Base-by-base conservation (phyloP, 306 rosid genomes). In the Pterocarpus macrocarpus region DNA sequence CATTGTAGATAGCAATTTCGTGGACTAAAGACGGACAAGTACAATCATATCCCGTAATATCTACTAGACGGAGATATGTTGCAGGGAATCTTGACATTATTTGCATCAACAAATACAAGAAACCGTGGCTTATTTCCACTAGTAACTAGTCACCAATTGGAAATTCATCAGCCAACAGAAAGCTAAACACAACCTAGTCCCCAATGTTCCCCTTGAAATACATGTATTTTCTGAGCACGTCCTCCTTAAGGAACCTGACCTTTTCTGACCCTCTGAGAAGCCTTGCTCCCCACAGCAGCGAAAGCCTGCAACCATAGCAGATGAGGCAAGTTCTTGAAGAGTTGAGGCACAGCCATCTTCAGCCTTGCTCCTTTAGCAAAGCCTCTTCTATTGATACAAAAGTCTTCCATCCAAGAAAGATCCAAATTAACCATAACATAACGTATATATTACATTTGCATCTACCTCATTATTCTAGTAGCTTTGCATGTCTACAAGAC, bases 201-300 rank as follows among this genome's bases (percentile, higher is more conserved):
- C 32, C 73, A 1, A 88, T 10, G 2, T 38, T 64, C 7, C 90
- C 95, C 71, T 85, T 88, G 2, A 85, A 2, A 22, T 22, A 38
- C 39, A 79, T n/a, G 62, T 82, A 91, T 63, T 87, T 89, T 69
- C 94, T 87, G 11, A 92, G 80, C 32, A 86, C 62, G 10, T 91
- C 98, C 82, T 89, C 97, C 71, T 45, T 83, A 57, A 61, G 84
- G 70, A 92, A 87, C 58, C 97, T 97, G 15, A 12, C 78, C 76
- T 89, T 94, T 75, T 92, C 91, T 53, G 2, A 94, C 95, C 87
- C 89, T 89, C 15, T 86, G 91, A 28, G 95, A 92, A 28, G 89
- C 91, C 69, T 64, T 75, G 53, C 92, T 89, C 59, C 85, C 88
- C 7, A 68, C 33, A 16, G 0, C 13, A 17, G 66, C 82, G 58